Evolutionary conservation across 2,329 filamentous ascomycete species (phyloP), one percentile per base, ranked within the genome.

Genomic region (Fusarium longipes): DNA sequence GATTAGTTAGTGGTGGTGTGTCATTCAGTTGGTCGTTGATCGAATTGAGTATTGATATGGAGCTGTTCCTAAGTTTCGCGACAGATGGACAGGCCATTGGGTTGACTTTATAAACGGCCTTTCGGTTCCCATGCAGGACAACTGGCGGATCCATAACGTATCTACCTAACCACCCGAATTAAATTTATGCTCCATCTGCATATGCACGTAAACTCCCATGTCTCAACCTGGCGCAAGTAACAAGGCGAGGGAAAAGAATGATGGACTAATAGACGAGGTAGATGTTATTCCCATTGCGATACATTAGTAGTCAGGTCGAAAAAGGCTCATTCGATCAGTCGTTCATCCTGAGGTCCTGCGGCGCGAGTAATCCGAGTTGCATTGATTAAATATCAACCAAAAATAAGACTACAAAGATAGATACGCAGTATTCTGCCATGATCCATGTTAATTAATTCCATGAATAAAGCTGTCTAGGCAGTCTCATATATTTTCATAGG

Each of bases 41-140:
- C 20, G 10, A 24, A 47, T n/a, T 9, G 14, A 33, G 29, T n/a
- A 12, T 8, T 18, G 18, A 33, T 17, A 35, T 35, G 9, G 33
- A 1, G 17, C 29, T 32, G 12, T 9, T 5, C 10, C 10, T 27
- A 11, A 48, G 22, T 18, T 17, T 27, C 7, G 22, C 17, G 8
- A 15, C 43, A 5, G 22, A 15, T 25, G n/a, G 14, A 20, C 4
- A 36, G 30, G 22, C 15, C 36, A 25, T 48, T 48, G n/a, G 45
- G 32, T 36, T 38, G 22, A 25, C n/a, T 24, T 48, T 48, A 25
- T 25, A 25, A 35, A 48, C 12, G 45, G 44, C 10, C 14, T 36
- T 36, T 48, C 32, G 45, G 45, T 48, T 48, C 36, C 30, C 29
- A 38, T 48, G 45, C 45, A 48, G 11, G 45, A 48, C 45, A 48